Evolutionary conservation across 805 yeast species (phyloP).

Genomic region (Zygoascus flipseniorum): DNA sequence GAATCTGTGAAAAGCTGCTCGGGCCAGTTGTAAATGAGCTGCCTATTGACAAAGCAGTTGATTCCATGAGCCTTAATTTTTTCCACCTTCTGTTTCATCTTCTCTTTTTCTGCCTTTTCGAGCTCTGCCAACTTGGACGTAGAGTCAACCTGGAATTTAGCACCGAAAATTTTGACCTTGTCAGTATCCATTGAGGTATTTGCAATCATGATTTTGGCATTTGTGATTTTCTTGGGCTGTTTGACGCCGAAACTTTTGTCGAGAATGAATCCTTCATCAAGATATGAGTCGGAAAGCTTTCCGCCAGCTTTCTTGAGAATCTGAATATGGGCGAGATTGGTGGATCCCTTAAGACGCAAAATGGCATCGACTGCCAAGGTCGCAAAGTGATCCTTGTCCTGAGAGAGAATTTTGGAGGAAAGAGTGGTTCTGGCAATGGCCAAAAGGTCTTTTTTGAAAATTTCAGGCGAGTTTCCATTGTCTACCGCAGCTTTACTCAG

Average conservation of each 20-base stretch:
- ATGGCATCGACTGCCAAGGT: constrained; percentile 91
- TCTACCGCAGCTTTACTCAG: constrained; percentile 71
- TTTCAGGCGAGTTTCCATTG: constrained; percentile 46
- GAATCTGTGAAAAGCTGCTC: constrained; percentile 89
- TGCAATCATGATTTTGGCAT: constrained; percentile 84
- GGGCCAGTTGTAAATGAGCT: constrained; percentile 95
- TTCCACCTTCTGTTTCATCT: constrained; percentile 84
- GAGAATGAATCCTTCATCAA: constrained; percentile 92
- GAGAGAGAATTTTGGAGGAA: constrained; percentile 88
- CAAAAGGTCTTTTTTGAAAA: constrained; percentile 67
- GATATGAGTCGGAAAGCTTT: constrained; percentile 77
- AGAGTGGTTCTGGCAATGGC: constrained; percentile 90
- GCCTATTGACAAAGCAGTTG: constrained; percentile 90
- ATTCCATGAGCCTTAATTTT: constrained; percentile 82
- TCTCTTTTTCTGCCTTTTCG: constrained; percentile 87
- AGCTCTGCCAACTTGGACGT: constrained; percentile 90
- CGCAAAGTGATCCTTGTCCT: constrained; percentile 85
- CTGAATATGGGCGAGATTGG: constrained; percentile 87
- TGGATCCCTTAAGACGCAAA: constrained; percentile 74
- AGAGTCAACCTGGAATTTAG: constrained; percentile 92
- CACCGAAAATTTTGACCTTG: constrained; percentile 95
- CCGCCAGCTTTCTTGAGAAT: constrained; percentile 93
- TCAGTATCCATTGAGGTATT: constrained; percentile 93
- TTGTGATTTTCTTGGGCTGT: constrained; percentile 77
- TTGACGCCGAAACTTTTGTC: constrained; percentile 89